These are phyloP conservation scores for Cystobasidium onofrii DNA, from an alignment of 768 basidiomycete species.

Conservation along the genomic window DNA sequence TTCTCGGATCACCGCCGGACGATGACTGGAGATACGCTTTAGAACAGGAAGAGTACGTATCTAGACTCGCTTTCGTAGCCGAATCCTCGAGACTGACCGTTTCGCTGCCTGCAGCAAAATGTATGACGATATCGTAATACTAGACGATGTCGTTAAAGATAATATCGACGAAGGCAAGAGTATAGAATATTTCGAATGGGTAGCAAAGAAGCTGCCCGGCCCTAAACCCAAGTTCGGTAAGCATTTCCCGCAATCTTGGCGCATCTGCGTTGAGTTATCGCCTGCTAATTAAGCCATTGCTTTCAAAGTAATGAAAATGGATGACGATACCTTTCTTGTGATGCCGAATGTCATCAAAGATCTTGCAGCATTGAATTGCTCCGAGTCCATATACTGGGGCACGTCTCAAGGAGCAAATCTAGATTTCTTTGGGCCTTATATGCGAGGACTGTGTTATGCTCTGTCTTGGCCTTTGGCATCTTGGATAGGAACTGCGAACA, in stretches of 20 bases:
- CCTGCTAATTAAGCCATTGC: too few relatives aligned
- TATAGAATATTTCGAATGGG: conserved; percentile 22
- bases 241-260: not conserved
- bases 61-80: too few relatives aligned
- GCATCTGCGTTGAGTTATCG: too few relatives aligned
- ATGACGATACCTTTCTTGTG: conserved; percentile 23
- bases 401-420: conserved; percentile 12
- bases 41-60: conserved; percentile 8
- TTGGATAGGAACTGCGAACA: conserved; percentile 17
- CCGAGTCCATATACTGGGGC: conserved; percentile 17
- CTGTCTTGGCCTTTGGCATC: conserved; percentile 25
- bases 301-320: conserved; percentile 18
- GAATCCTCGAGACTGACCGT: not conserved
- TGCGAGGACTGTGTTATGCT: conserved; percentile 23
- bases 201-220: not conserved
- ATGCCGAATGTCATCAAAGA: conserved; percentile 25
- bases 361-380: conserved; percentile 2
- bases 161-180: conserved; percentile 28
- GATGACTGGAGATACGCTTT: conserved; percentile 14
- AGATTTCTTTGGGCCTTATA: conserved; percentile 13
- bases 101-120: not conserved
- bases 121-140: conserved; percentile 9
- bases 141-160: conserved; percentile 12
- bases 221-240: conserved; percentile 25
- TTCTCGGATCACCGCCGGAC: conserved; percentile 9